phyloP scores from a whole-genome alignment of 805 yeast species.

The Dipodascus geniculatus region DNA sequence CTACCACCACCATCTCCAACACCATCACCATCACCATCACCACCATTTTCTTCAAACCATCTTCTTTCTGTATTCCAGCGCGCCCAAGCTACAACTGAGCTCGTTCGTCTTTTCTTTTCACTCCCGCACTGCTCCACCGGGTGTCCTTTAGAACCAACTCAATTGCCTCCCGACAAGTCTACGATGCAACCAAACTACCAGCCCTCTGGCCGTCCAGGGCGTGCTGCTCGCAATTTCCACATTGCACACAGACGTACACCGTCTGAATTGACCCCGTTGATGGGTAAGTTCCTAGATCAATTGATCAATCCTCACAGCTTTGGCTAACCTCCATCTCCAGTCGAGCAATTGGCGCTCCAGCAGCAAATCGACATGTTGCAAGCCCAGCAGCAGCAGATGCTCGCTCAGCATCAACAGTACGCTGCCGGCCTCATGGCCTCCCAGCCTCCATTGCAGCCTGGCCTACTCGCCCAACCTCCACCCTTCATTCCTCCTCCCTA shows the following conservation, averaged over 20 bases:
- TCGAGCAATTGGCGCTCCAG: slow-evolving; percentile 66
- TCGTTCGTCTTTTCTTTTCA: neutral
- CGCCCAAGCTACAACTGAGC: neutral
- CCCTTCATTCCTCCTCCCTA: slow-evolving; percentile 14
- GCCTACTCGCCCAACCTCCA: slow-evolving; percentile 11
- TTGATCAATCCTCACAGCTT: neutral
- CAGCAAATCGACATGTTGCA: slow-evolving; percentile 87
- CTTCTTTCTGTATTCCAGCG: neutral
- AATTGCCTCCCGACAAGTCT: no score
- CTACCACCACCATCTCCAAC: no score
- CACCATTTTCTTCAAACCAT: neutral
- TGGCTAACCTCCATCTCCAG: slow-evolving; percentile 18
- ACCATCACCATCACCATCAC: no score
- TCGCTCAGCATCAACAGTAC: slow-evolving; percentile 50
- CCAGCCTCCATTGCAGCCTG: slow-evolving; percentile 5
- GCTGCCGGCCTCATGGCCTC: slow-evolving; percentile 22
- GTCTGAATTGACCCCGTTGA: slow-evolving; percentile 82
- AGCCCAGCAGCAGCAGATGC: slow-evolving; percentile 80
- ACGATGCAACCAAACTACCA: slow-evolving; percentile 1
- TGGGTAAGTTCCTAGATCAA: slow-evolving; percentile 39
- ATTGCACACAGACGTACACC: slow-evolving; percentile 97
- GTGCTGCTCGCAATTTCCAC: slow-evolving; percentile 39
- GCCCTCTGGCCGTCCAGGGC: neutral
- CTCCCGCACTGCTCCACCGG: neutral
- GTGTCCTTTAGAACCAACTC: no score